Base-by-base conservation (phyloP, 352 stramenopile genomes). In the Elongisporangium undulatum region DNA sequence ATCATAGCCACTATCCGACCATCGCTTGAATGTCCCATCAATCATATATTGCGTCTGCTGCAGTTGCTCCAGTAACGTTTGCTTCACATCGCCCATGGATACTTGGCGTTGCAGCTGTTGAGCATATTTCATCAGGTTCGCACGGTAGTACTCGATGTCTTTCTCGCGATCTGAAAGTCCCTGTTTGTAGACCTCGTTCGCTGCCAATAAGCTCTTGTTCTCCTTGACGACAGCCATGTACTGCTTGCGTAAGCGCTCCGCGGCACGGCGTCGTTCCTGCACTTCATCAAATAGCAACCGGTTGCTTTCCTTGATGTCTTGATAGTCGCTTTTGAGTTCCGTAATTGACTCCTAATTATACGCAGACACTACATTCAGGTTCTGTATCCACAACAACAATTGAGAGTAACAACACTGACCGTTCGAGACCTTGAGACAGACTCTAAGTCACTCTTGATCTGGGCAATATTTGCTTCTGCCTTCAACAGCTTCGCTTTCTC, bases 11-110 rank as follows among this genome's bases (percentile, higher is more conserved):
- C 75, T 89, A 39, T 86, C 68, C 21, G 77, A 79, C 77, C 74
- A 89, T 24, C 83, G 77, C 61, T 90, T 90, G 64, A 87, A 85
- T 21, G 80, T 89, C 58, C 82, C 77, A 19, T 74, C 75, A 50
- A 92, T 84, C 80, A 92, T 90, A 58, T 71, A 85, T 66, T 90
- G 83, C 0, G 83, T 92, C 52, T 92, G 75, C 38, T 90, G 76
- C 2, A 92, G 66, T 66, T 92, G 83, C 48, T 85, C 74, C 45
- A 92, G 48, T 20, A 90, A 62, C 55, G 78, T 88, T 50, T 92
- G 72, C 67, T 92, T 90, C 24, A 86, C 80, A 51, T 90, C 80
- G 16, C 65, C 66, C 55, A 92, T 77, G 8, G 75, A 83, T 9
- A 76, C 69, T 24, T 74, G 74, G 17, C 71, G 73, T 58, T 85